Evolutionary conservation across 192 early-diverging fungal genomes (phyloP), one percentile per base, ranked within the genome.

Genomic region (Coemansia furcata): DNA sequence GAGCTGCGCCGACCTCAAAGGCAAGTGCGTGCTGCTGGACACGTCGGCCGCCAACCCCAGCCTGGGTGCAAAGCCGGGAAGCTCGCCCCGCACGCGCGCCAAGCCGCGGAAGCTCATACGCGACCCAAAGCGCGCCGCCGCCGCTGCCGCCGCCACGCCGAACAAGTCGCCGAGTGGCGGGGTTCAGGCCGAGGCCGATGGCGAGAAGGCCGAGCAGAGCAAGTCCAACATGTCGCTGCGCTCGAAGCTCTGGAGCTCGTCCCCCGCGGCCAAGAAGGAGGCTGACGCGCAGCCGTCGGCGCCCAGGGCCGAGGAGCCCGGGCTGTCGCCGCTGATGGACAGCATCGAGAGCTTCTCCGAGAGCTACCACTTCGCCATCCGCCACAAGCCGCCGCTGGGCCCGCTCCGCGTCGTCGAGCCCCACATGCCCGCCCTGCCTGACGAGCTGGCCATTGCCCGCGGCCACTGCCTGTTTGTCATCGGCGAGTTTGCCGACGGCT

Each of bases 401-500:
- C 74, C 74, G 17, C 52, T 76, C 42, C 71, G 62, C 23, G 69
- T 60, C 2, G 73, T 81, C 21, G 74, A 81, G 50, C 55, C 74
- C 3, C 78, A 81, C 30, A 19, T 23, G 11, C 74, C 78, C 2
- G 60, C 67, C 7, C 43, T 81, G 26, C 40, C 73, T 4, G 78
- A 81, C 29, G 78, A 81, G 63, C 67, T 81, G 64, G 52, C 29
- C 11, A 50, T 73, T n/a, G 37, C 65, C 19, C 52, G 60, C 0
- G 69, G 78, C 37, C 67, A 81, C 26, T 30, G 60, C 10, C 15
- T 76, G 21, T 73, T 64, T 66, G 78, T 81, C 29, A 38, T 81
- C 10, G 78, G 78, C 66, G 74, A 81, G 43, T 76, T 81, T 73
- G 78, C 73, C 35, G 78, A 81, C 37, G 78, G 78, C 29, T 81